Base-by-base conservation (phyloP, 176 grass and related monocot species). In the Pharus latifolius region DNA sequence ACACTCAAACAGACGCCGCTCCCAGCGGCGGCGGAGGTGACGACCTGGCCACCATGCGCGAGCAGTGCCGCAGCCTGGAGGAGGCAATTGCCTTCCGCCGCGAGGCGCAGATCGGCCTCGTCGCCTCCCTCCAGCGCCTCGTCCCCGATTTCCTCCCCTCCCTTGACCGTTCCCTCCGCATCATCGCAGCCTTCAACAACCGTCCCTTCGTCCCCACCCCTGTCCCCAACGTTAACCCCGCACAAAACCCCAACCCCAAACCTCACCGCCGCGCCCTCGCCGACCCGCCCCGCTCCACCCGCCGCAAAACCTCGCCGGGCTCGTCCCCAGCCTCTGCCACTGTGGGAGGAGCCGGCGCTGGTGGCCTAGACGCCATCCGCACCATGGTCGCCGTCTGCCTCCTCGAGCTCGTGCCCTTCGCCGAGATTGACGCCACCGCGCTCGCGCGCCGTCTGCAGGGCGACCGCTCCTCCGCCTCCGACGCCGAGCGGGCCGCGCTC, bases 331-430 rank as follows among this genome's bases (percentile, higher is more conserved):
- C 60, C 49, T 62, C 66, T 38, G 49, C 78, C 63, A 51, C 69
- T 12, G 60, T 56, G 3, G 40, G 66, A 13, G 30, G 68, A 11
- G 26, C 85, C 28, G 65, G 69, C 55, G 3, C 27, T 1, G 90
- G 86, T 2, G 85, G 81, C n/a, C 75, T 99, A 58, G 71, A 83
- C 3, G 44, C 88, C 23, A 87, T 99, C 33, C 90, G 90, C 29
- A 88, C 90, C 81, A 91, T 99, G 90, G 84, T 94, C 18, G 82
- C 95, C 1, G 90, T 94, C 2, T 99, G 84, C 59, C 95, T 99
- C 35, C 95, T 99, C 0, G 90, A 99, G 72, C 83, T 81, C 14
- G 72, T 88, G 18, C 90, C 95, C 24, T 99, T 94, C 68, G 57
- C 78, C 57, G 90, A 91, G 81, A 99, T 85, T 34, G 95, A 99